These are phyloP conservation scores for Synchytrium microbalum DNA, from an alignment of 371 early-diverging fungal genomes.

Conservation along the genomic window DNA sequence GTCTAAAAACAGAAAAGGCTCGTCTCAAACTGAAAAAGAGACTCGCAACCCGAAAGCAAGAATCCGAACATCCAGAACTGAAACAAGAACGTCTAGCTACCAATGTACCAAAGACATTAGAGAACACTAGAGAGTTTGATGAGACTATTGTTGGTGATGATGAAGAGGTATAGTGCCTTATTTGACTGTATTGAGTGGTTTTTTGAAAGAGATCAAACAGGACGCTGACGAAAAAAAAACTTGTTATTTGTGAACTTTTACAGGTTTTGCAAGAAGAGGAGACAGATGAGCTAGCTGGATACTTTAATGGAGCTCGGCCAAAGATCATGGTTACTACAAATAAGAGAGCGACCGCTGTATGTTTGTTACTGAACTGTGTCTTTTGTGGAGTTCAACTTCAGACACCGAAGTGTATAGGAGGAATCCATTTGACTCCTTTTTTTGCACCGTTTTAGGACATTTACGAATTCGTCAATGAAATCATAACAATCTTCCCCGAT, in stretches of 20 bases:
- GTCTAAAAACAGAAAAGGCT: conserved; percentile 61
- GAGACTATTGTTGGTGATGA: conserved; percentile 85
- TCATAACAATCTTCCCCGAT: conserved; percentile 84
- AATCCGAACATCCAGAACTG: conserved; percentile 77
- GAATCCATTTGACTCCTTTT: neutral
- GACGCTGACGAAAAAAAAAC: too few species aligned
- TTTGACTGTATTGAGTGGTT: neutral
- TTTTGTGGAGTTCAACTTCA: conserved; percentile 40
- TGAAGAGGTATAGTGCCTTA: conserved; percentile 43
- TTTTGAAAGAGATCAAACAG: neutral
- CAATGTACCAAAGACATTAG: conserved; percentile 89
- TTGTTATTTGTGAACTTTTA: conserved; percentile 6
- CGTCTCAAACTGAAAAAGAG: conserved; percentile 68
- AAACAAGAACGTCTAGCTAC: conserved; percentile 80
- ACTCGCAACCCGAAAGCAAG: conserved; percentile 63
- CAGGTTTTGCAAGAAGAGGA: conserved; percentile 80
- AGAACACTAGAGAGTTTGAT: conserved; percentile 86
- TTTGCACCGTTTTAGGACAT: conserved; percentile 26
- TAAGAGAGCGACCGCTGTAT: conserved; percentile 30
- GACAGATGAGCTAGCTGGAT: conserved; percentile 85
- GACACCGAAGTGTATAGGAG: conserved; percentile 6
- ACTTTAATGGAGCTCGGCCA: conserved; percentile 76
- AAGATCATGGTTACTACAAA: conserved; percentile 93
- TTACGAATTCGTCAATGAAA: conserved; percentile 83
- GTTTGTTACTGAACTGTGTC: conserved; percentile 29